Base-by-base conservation (phyloP, 257 asterid genomes). In the Solanum dulcamara region DNA sequence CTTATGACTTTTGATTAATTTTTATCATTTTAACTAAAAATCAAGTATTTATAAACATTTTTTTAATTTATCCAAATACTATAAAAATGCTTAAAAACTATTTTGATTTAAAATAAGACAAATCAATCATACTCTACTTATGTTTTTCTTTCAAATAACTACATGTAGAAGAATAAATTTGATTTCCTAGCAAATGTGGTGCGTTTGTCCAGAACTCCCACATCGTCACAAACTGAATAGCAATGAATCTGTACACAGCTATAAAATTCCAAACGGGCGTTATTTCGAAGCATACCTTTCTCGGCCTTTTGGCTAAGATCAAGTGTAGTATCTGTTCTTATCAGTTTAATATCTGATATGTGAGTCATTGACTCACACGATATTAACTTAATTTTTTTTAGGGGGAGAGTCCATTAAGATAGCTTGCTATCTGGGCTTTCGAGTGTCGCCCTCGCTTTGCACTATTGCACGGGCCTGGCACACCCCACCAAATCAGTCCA, bases 241-340 rank as follows among this genome's bases (percentile, higher is more conserved):
- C 26, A 32, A 68, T 28, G 26, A 18, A 68, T 3, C 3, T 3
- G 77, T 4, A 7, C 6, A 15, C 0, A 33, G 18, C 24, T 68
- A 68, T 18, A 68, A 68, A 33, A 33, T 7, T 8, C 46, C 44
- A 33, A 33, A 68, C 77, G 6, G 28, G 26, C 26, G 4, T 0
- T 7, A 0, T 0, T 0, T 0, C 0, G 12, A 62, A 7, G 2
- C 94, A 93, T 92, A 91, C 95, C 94, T 91, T 91, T 91, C 92
- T 91, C 94, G 92, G 97, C 94, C 95, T 90, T 92, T 94, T 91
- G 97, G 92, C 90, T 90, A 89, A 90, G 93, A 90, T 93, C 93
- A 88, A 91, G 90, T 92, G 93, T 92, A 91, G 97, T 91, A 93
- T 94, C 92, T 92, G 93, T 93, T 93, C 94, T 92, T 93, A 93